phyloP scores from a whole-genome alignment of 2,329 filamentous ascomycete genomes.

The Anthostomella pinea region DNA sequence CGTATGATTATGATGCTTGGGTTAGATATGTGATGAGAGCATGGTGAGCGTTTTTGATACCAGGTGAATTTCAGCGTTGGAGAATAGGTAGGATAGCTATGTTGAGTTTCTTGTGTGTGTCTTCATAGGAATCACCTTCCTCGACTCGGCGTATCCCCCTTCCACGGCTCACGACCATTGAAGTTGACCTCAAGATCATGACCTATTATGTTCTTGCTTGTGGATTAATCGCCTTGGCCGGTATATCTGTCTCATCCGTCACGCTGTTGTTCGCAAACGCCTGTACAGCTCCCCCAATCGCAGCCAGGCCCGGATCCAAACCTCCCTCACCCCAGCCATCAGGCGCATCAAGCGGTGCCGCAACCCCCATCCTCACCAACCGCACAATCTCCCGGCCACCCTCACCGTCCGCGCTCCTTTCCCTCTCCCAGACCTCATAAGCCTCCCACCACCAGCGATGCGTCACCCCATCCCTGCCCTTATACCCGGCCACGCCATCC shows the following conservation, averaged over 20 bases:
- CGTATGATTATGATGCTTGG: no score
- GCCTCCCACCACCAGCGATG: conserved; percentile 53
- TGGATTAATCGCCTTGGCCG: not conserved
- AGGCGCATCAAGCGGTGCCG: conserved; percentile 5
- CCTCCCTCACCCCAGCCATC: conserved; percentile 5
- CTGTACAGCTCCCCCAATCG: conserved; percentile 14
- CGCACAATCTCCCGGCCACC: conserved; percentile 3
- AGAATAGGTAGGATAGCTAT: no score
- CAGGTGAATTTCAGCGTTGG: no score
- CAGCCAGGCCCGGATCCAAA: conserved; percentile 11
- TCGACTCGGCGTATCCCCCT: no score
- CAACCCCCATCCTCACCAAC: conserved; percentile 14
- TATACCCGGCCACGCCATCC: conserved; percentile 45
- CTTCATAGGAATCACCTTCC: no score
- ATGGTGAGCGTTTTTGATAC: no score
- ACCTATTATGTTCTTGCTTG: not conserved
- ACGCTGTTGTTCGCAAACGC: conserved; percentile 14
- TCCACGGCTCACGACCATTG: no score
- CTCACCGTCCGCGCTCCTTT: not conserved
- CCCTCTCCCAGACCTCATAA: conserved; percentile 39
- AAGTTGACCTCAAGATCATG: no score
- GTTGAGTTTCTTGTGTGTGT: no score
- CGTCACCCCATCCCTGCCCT: conserved; percentile 48
- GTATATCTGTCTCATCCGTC: conserved; percentile 27
- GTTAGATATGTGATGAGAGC: no score